Evolutionary conservation across 1,284 basidiomycete species (phyloP).

Genomic region (Schizophyllum commune): DNA sequence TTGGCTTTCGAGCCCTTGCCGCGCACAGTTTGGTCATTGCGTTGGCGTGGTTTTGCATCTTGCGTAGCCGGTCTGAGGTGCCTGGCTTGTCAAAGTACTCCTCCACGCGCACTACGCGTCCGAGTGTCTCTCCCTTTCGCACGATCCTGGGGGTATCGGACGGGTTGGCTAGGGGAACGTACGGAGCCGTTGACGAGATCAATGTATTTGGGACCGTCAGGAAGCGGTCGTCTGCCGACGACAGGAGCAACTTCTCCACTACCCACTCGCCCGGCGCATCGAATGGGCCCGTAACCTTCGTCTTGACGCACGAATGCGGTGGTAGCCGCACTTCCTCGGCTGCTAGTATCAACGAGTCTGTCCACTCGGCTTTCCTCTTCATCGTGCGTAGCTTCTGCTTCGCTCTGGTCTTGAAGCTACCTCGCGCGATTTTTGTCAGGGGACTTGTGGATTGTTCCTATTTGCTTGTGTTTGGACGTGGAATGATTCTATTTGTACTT

Average conservation of each 20-base stretch:
- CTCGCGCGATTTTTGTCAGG: no score
- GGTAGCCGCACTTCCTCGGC: background rate
- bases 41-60: background rate
- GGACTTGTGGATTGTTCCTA: no score
- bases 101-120: background rate
- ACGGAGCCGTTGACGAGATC: background rate
- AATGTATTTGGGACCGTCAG: conserved; percentile 7
- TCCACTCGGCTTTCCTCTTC: background rate
- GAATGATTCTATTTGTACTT: no score
- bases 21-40: background rate
- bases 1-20: no score
- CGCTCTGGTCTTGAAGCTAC: background rate
- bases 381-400: background rate
- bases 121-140: conserved; percentile 6
- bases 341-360: background rate
- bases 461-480: no score
- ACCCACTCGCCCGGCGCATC: background rate
- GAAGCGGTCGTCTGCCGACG: conserved; percentile 2
- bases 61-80: background rate
- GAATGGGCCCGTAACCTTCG: background rate
- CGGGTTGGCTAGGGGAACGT: conserved; percentile 11
- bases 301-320: background rate
- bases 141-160: conserved; percentile 3
- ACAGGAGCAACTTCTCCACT: conserved; percentile 1
- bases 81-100: background rate